phyloP scores from a whole-genome alignment of 805 yeast species.

The Huiozyma sinensis region DNA sequence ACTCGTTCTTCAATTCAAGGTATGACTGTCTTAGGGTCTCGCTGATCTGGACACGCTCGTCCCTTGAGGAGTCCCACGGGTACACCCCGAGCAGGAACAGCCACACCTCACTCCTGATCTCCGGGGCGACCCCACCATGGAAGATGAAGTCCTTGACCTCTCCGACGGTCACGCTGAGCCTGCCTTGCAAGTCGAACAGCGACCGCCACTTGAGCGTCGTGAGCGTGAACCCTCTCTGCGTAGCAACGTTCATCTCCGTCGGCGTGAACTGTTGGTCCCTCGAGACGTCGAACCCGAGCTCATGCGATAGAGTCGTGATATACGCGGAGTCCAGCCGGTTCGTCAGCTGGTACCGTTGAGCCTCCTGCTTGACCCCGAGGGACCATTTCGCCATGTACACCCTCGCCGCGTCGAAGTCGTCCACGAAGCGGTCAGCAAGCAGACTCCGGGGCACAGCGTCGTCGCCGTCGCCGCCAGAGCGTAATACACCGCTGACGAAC shows the following conservation, averaged over 20 bases:
- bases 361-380: constrained; percentile 82
- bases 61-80: constrained; percentile 75
- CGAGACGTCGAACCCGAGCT: constrained; percentile 43
- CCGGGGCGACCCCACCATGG: constrained; percentile 66
- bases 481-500: constrained; percentile 14
- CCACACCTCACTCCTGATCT: constrained; percentile 68
- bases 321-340: constrained; percentile 51
- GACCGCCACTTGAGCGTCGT: constrained; percentile 68
- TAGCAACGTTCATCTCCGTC: constrained; percentile 40
- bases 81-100: constrained; percentile 68
- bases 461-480: constrained; percentile 35
- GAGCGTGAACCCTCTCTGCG: constrained; percentile 41
- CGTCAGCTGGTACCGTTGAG: constrained; percentile 42
- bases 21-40: constrained; percentile 51
- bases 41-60: constrained; percentile 53
- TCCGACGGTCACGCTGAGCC: constrained; percentile 56
- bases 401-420: constrained; percentile 78
- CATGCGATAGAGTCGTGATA: constrained; percentile 42
- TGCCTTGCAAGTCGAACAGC: constrained; percentile 71
- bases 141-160: constrained; percentile 79
- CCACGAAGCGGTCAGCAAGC: constrained; percentile 69
- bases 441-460: constrained; percentile 36
- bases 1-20: constrained; percentile 51
- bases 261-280: constrained; percentile 20
- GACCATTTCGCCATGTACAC: constrained; percentile 97